phyloP scores from a whole-genome alignment of 257 asterid genomes.

The Nicotiana attenuata region DNA sequence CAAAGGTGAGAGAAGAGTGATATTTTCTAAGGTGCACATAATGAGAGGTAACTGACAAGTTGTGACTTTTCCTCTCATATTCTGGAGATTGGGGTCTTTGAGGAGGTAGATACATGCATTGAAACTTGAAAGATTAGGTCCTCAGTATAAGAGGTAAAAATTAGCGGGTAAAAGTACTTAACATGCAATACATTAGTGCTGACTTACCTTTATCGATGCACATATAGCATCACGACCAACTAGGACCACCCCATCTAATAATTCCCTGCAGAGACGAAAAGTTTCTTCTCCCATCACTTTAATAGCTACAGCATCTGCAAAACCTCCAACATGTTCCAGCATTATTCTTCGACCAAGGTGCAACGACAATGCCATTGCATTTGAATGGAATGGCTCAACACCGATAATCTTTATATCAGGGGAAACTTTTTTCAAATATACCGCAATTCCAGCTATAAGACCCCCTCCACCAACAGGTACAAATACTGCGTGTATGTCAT shows the following conservation, averaged over 20 bases:
- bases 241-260: conserved; percentile 81
- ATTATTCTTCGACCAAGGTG: conserved; percentile 65
- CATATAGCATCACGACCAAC: conserved; percentile 90
- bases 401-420: conserved; percentile 86
- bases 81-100: no score
- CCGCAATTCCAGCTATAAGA: conserved; percentile 94
- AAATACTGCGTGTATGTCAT: conserved; percentile 68
- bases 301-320: conserved; percentile 98
- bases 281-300: conserved; percentile 90
- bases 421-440: conserved; percentile 74
- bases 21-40: no score
- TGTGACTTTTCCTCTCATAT: no score
- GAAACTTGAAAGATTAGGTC: neutral
- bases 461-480: conserved; percentile 99
- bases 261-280: conserved; percentile 66
- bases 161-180: neutral
- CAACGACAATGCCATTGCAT: conserved; percentile 85
- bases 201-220: conserved; percentile 86
- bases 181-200: neutral
- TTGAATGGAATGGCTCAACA: conserved; percentile 90
- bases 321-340: conserved; percentile 89
- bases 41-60: no score
- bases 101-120: no score
- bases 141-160: neutral
- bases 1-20: no score